A percentile compares a stretch with the other conserved stretches of the same genome.
phyloP scores from a whole-genome alignment of 1,284 basidiomycete genomes.

The Apiotrichum domesticum region DNA sequence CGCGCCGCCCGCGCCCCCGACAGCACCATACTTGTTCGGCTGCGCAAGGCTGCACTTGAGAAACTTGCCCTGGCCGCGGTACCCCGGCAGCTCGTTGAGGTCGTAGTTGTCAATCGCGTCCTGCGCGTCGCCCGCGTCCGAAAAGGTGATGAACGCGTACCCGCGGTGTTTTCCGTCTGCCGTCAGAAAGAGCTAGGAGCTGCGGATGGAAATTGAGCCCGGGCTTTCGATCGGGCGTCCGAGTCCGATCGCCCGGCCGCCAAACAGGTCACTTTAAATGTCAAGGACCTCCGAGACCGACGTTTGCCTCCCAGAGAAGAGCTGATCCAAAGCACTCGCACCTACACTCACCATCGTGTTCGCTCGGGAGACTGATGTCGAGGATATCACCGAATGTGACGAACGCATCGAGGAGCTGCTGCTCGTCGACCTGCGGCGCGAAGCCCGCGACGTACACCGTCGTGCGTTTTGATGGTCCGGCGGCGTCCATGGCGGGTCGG shows the following conservation, averaged over 20 bases:
- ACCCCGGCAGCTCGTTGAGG: slow-evolving; percentile 44
- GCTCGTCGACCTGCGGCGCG: slow-evolving; percentile 36
- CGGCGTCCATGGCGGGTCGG: neutral
- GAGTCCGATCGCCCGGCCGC: no score
- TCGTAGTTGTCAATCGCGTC: slow-evolving; percentile 49
- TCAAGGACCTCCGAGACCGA: no score
- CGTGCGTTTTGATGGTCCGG: slow-evolving; percentile 18
- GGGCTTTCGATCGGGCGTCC: no score
- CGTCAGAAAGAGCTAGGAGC: neutral
- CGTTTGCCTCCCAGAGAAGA: no score
- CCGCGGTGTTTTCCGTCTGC: slow-evolving; percentile 33
- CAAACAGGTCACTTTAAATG: no score
- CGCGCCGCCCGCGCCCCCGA: slow-evolving; percentile 6
- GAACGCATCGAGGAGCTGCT: slow-evolving; percentile 44
- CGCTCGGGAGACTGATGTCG: slow-evolving; percentile 42
- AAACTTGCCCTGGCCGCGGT: slow-evolving; percentile 39
- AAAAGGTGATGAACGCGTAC: slow-evolving; percentile 46
- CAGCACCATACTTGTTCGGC: slow-evolving; percentile 36
- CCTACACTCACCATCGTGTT: slow-evolving; percentile 35
- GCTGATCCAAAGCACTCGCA: no score
- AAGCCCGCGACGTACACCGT: slow-evolving; percentile 45
- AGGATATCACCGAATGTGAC: slow-evolving; percentile 47
- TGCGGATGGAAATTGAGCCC: no score
- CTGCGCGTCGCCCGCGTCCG: slow-evolving; percentile 41
- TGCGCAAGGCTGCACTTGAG: slow-evolving; percentile 44